phyloP scores from a whole-genome alignment of 2,329 filamentous ascomycete species.

The Fusarium sublunatum region DNA sequence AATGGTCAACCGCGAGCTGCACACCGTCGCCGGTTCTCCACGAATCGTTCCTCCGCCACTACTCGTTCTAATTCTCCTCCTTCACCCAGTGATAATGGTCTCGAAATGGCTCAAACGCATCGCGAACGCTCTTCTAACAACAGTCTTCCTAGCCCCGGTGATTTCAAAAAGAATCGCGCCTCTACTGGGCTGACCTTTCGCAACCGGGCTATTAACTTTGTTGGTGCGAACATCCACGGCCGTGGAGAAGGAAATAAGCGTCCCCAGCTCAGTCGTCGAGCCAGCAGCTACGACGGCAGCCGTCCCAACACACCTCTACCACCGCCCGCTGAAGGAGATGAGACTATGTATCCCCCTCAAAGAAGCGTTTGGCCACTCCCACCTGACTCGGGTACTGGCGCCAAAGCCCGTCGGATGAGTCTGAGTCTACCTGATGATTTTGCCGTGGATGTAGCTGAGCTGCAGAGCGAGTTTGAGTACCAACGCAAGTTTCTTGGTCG shows the following conservation, averaged over 20 bases:
- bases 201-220: conserved; percentile 62
- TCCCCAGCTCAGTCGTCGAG: conserved; percentile 49
- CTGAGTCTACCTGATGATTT: conserved; percentile 79
- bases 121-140: conserved; percentile 42
- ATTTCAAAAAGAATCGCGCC: conserved; percentile 64
- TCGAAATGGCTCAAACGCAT: conserved; percentile 55
- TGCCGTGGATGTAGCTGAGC: conserved; percentile 74
- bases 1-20: conserved; percentile 46
- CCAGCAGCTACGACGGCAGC: conserved; percentile 63
- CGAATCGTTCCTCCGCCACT: conserved; percentile 58
- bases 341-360: conserved; percentile 52
- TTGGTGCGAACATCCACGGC: conserved; percentile 46
- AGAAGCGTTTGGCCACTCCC: conserved; percentile 68
- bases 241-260: conserved; percentile 35
- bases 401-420: conserved; percentile 83
- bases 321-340: conserved; percentile 35
- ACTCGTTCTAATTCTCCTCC: conserved; percentile 63
- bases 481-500: conserved; percentile 76
- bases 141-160: conserved; percentile 56
- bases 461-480: conserved; percentile 77
- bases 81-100: conserved; percentile 58
- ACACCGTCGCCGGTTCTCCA: conserved; percentile 57
- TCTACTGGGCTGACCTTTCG: conserved; percentile 63
- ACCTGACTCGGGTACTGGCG: conserved; percentile 76
- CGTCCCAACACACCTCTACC: conserved; percentile 41